Base-by-base conservation (phyloP, 2,329 filamentous ascomycete species). In the Ceratocystis destructans region DNA sequence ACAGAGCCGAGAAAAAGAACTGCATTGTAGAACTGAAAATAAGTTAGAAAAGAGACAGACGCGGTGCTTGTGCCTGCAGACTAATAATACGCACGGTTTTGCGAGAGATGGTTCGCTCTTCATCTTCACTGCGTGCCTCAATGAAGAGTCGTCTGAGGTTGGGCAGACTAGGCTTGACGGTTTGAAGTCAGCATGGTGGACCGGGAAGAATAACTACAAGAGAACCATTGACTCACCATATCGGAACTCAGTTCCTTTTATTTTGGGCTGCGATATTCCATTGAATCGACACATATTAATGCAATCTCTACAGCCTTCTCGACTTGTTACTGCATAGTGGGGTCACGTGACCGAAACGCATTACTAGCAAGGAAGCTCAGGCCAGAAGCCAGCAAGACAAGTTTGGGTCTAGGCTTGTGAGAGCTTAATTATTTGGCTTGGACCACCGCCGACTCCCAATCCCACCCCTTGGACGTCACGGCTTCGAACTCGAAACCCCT, bases 111-210 rank as follows among this genome's bases (percentile, higher is more conserved):
- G 91, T 89, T 75, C 94, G 89, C 76, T 97, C 94, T 75, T 99
- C 94, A 65, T 89, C 87, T 73, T 97, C 93, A 2, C 90, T 92
- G 67, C 94, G 84, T 41, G 93, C 89, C 77, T 97, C 93, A 64
- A 96, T 93, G 73, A 99, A 97, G 68, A 99, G 86, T 15, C 94
- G 88, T 63, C 94, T 87, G n/a, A 99, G 82, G 74, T 99, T 97
- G 45, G 94, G 94, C 64, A 97, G 84, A 74, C 86, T 92, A 48
- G 88, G 88, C 79, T 59, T 89, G 67, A 12, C 61, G n/a, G n/a
- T 5, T 15, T 41, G 10, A 41, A 41, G 37, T 41, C 37, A 41
- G 37, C 37, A 12, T 41, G 37, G 1, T 41, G 10, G 37, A 15
- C 12, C 1, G 37, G 37, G 37, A 15, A 41, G 37, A 41, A 41